Percentiles rank a stretch among this genome's conserved stretches.
These are phyloP conservation scores for Stemphylium vesicarium DNA, from an alignment of 2,329 filamentous ascomycete species.

Conservation along the genomic window DNA sequence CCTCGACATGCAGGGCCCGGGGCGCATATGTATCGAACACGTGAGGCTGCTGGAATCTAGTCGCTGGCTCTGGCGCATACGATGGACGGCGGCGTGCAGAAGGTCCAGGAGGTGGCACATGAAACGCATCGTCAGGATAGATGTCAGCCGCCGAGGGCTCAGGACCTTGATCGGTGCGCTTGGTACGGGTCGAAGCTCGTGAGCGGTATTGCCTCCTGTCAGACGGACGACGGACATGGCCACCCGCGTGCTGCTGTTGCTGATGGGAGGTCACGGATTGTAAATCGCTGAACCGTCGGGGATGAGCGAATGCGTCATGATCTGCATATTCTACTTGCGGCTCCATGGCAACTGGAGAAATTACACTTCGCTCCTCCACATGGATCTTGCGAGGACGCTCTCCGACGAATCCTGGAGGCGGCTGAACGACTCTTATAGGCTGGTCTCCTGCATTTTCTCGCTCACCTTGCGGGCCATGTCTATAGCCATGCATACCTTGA, in stretches of 20 bases:
- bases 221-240: conserved; percentile 8
- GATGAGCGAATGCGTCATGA: conserved; percentile 1
- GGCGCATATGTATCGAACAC: not conserved
- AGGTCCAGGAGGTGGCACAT: not conserved
- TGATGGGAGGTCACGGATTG: not conserved
- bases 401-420: conserved; percentile 19
- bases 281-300: conserved; percentile 2
- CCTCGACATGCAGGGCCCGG: not conserved
- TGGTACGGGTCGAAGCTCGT: conserved; percentile 21
- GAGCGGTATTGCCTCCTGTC: not conserved
- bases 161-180: conserved; percentile 39
- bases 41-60: not conserved
- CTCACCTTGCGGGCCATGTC: not conserved
- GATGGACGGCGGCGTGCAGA: not conserved
- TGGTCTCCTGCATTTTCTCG: not conserved
- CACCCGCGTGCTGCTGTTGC: not conserved
- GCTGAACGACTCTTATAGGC: conserved; percentile 9
- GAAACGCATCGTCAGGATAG: conserved; percentile 39
- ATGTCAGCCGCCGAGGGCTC: conserved; percentile 39
- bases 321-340: not conserved
- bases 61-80: not conserved
- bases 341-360: not conserved
- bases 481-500: not conserved
- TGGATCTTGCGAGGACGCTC: conserved; percentile 11
- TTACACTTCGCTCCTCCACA: conserved; percentile 2